Evolutionary conservation across 2,329 filamentous ascomycete genomes (phyloP), one percentile per base, ranked within the genome.

Genomic region (Penicillium aurantiogriseum): DNA sequence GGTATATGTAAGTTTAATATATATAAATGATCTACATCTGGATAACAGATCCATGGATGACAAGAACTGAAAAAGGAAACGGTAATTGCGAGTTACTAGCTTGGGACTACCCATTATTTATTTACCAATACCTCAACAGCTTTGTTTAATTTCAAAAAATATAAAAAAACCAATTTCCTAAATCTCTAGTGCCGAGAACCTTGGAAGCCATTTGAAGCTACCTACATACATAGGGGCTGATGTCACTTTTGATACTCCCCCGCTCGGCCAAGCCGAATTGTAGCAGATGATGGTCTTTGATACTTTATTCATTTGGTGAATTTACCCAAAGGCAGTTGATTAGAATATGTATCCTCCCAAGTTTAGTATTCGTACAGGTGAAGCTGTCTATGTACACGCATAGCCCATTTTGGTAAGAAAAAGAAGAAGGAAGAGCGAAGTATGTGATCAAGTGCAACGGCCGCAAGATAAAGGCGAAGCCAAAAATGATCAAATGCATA

Each of bases 191-290:
- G 11, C 19, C 23, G 25, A 42, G 15, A 33, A 33, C 31, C 31
- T 33, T 33, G 31, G 31, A 47, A n/a, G 11, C 21, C 9, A 23
- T n/a, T n/a, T 42, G 48, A 42, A 31, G 23, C 25, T n/a, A 33
- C 31, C 11, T 25, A 25, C 17, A 13, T 11, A 8, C 17, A 13
- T 11, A 8, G 35, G 11, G 13, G 1, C 45, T 50, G 52, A 54
- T 50, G 52, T 50, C 52, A 50, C 17, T 19, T 13, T 19, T 2
- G 29, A n/a, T 10, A 27, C n/a, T 38, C 21, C 46, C 43, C 53
- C 39, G 46, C 53, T 51, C 46, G 4, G 46, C 46, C 53, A 55
- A 55, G 53, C 29, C 7, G 31, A 38, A 29, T 35, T 35, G 3
- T 3, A 27, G 38, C 39, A 38, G 38, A 43, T 51, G 46, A 38